Evolutionary conservation across 495 filamentous ascomycete species (phyloP).

Genomic region (Melanomma pulvis-pyrius): DNA sequence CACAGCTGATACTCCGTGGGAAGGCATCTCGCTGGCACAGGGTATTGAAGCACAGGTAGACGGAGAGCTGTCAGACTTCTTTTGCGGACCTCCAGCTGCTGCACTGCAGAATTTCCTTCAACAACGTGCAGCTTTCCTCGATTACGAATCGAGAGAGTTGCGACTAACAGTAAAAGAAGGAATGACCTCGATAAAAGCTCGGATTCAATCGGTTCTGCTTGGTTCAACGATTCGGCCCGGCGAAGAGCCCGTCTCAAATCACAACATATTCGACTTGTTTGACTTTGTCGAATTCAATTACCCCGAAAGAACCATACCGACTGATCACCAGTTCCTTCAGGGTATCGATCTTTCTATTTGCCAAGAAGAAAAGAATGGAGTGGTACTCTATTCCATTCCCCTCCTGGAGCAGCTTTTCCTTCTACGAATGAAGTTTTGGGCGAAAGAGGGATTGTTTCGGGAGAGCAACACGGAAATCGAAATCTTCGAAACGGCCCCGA

Average conservation of each 20-base stretch:
- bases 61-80: slow-evolving; percentile 54
- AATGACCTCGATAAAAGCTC: slow-evolving; percentile 72
- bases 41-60: slow-evolving; percentile 42
- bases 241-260: slow-evolving; percentile 62
- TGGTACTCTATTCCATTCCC: slow-evolving; percentile 59
- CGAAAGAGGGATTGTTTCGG: slow-evolving; percentile 53
- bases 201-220: slow-evolving; percentile 76
- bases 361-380: slow-evolving; percentile 54
- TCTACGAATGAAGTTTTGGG: slow-evolving; percentile 56
- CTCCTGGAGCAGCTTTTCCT: slow-evolving; percentile 66
- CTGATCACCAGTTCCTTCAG: slow-evolving; percentile 58
- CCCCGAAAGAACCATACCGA: slow-evolving; percentile 50
- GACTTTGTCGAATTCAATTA: slow-evolving; percentile 82
- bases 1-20: slow-evolving; percentile 67
- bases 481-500: slow-evolving; percentile 60
- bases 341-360: slow-evolving; percentile 66
- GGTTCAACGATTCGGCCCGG: slow-evolving; percentile 69
- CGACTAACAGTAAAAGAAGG: slow-evolving; percentile 70
- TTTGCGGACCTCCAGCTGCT: slow-evolving; percentile 61
- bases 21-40: slow-evolving; percentile 55
- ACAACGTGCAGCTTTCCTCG: slow-evolving; percentile 71
- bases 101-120: slow-evolving; percentile 74
- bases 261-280: slow-evolving; percentile 86
- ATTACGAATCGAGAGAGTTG: slow-evolving; percentile 83
- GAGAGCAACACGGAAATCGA: slow-evolving; percentile 59